Evolutionary conservation across 306 rosid species (phyloP).

Genomic region (Adenanthera pavonina): DNA sequence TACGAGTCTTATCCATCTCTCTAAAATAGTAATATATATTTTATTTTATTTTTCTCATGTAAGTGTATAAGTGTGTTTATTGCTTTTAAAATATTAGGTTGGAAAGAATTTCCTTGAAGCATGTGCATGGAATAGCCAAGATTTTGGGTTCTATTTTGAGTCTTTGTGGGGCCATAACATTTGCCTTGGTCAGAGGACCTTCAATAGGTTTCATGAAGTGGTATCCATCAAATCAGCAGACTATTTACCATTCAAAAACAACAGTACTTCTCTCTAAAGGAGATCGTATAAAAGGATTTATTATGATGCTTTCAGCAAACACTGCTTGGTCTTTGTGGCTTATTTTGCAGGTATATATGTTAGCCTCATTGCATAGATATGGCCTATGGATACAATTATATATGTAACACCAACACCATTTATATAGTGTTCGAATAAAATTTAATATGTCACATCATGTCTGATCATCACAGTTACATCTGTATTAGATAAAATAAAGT

Average conservation of each 20-base stretch:
- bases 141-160: conserved; percentile 66
- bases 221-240: conserved; percentile 43
- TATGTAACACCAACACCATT: too few relatives aligned
- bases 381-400: too few relatives aligned
- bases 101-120: conserved; percentile 64
- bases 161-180: conserved; percentile 75
- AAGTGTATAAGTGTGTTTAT: neutral
- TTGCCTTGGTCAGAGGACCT: conserved; percentile 83
- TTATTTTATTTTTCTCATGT: neutral
- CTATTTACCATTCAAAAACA: neutral
- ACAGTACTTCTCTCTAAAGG: conserved; percentile 40
- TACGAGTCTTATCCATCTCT: neutral
- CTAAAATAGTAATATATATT: neutral
- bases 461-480: neutral
- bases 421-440: too few relatives aligned
- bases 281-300: conserved; percentile 65
- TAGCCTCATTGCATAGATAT: neutral
- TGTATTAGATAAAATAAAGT: neutral
- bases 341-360: conserved; percentile 70
- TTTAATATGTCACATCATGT: too few relatives aligned
- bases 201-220: conserved; percentile 56
- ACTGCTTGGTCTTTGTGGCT: conserved; percentile 86
- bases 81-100: conserved; percentile 53
- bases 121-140: conserved; percentile 72
- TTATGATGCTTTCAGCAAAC: conserved; percentile 86